phyloP scores from a whole-genome alignment of 2,329 filamentous ascomycete species.

The Paracoccidioides brasiliensis region DNA sequence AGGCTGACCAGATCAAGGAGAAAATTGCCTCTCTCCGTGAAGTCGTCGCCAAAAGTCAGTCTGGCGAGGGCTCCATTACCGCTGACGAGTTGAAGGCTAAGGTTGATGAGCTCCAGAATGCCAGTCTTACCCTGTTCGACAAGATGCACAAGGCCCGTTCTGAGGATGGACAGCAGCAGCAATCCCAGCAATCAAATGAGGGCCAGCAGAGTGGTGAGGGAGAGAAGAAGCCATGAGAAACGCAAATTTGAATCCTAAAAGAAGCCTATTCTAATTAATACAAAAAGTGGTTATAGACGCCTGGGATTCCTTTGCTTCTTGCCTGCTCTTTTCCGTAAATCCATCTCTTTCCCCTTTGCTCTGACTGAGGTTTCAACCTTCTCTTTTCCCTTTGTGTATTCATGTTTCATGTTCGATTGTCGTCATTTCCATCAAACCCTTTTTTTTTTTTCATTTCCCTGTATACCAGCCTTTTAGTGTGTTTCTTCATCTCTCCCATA shows the following conservation, averaged over 20 bases:
- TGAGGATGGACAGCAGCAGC: conserved; percentile 47
- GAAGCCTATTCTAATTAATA: not conserved
- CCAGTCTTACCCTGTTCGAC: conserved; percentile 92
- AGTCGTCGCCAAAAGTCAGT: conserved; percentile 86
- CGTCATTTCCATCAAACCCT: conserved; percentile 5
- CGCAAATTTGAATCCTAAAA: conserved; percentile 5
- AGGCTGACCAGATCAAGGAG: conserved; percentile 85
- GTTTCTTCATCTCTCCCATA: conserved; percentile 9
- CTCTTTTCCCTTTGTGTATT: conserved; percentile 12
- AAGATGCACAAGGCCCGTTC: conserved; percentile 97
- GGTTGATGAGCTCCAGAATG: conserved; percentile 94
- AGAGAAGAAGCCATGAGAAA: conserved; percentile 56
- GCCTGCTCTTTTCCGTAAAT: conserved; percentile 1
- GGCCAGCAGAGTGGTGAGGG: conserved; percentile 39
- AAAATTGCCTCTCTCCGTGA: conserved; percentile 80
- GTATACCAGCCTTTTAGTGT: conserved; percentile 12
- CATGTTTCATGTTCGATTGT: conserved; percentile 1
- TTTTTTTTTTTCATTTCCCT: conserved; percentile 13
- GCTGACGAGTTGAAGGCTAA: conserved; percentile 95
- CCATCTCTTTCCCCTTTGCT: conserved; percentile 13
- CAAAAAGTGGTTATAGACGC: too few relatives aligned
- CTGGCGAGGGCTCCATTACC: conserved; percentile 73
- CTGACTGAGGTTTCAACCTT: conserved; percentile 8
- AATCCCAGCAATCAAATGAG: conserved; percentile 38
- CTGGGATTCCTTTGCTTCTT: not conserved